phyloP scores from a whole-genome alignment of 106 monocot species.

The Chionographis japonica region DNA sequence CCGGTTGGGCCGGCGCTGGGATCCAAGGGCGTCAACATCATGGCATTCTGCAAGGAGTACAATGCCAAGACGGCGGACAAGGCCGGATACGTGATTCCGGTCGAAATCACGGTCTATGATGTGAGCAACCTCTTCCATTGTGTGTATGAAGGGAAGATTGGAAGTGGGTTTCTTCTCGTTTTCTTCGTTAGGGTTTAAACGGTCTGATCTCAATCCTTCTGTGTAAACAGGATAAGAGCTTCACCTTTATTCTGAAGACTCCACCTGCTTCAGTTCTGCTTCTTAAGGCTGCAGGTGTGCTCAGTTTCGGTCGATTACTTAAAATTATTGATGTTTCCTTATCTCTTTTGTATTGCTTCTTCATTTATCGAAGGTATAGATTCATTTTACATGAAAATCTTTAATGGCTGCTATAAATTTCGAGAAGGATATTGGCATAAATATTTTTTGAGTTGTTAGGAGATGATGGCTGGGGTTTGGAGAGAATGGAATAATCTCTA shows the following conservation, averaged over 20 bases:
- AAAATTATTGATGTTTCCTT: too few relatives aligned
- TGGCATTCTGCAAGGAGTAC: conserved; percentile 99
- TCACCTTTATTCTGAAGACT: conserved; percentile 95
- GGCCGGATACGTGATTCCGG: conserved; percentile 89
- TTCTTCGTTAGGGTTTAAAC: neutral
- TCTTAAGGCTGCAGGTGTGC: conserved; percentile 91
- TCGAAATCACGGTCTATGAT: conserved; percentile 95
- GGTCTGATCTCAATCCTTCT: neutral
- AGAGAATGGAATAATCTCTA: too few relatives aligned
- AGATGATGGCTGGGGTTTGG: too few relatives aligned
- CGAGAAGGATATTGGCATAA: too few relatives aligned
- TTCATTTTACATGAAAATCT: too few relatives aligned
- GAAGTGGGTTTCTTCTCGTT: neutral
- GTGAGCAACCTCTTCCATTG: conserved; percentile 40
- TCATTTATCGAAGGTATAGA: too few relatives aligned
- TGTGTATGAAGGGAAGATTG: neutral
- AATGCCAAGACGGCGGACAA: conserved; percentile 96
- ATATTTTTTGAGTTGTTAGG: too few relatives aligned
- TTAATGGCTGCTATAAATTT: too few relatives aligned
- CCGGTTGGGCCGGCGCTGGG: conserved; percentile 98
- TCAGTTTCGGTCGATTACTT: neutral
- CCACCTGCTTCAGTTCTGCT: conserved; percentile 95
- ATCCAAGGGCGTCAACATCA: conserved; percentile 96
- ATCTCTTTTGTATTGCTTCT: too few relatives aligned
- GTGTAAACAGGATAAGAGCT: conserved; percentile 85